Evolutionary conservation across 768 basidiomycete species (phyloP).

Genomic region (Megacollybia marginata): DNA sequence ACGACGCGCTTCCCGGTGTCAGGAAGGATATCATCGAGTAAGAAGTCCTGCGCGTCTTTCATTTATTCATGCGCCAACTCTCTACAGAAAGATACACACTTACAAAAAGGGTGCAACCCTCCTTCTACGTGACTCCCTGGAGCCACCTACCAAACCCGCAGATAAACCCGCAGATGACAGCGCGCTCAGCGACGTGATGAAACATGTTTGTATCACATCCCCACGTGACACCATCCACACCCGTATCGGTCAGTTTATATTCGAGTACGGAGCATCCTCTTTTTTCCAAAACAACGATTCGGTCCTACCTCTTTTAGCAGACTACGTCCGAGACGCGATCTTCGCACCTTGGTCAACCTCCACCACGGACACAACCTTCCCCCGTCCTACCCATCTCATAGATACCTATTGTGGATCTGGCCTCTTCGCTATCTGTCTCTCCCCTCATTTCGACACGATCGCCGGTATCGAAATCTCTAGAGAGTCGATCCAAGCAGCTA

Average conservation of each 20-base stretch:
- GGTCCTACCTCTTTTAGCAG: constrained; percentile 76
- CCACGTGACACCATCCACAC: constrained; percentile 80
- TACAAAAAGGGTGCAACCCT: constrained; percentile 89
- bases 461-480: constrained; percentile 83
- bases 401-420: constrained; percentile 93
- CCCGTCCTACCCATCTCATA: constrained; percentile 73
- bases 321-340: constrained; percentile 74
- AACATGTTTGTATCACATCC: constrained; percentile 77
- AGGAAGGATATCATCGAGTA: constrained; percentile 66
- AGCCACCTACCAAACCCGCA: constrained; percentile 13
- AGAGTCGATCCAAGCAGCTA: constrained; percentile 64
- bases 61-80: background rate
- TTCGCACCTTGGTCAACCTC: constrained; percentile 24
- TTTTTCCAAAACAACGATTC: constrained; percentile 99
- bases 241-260: constrained; percentile 69
- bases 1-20: constrained; percentile 52
- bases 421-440: constrained; percentile 80
- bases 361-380: background rate
- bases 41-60: constrained; percentile 11
- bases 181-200: constrained; percentile 29
- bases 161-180: constrained; percentile 16
- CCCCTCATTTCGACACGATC: constrained; percentile 63
- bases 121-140: constrained; percentile 80
- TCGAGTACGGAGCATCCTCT: constrained; percentile 80
- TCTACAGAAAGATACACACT: constrained; percentile 58